Evolutionary conservation across 345 rosid genomes (phyloP), one percentile per base, ranked within the genome.

Genomic region (Populus simonii): DNA sequence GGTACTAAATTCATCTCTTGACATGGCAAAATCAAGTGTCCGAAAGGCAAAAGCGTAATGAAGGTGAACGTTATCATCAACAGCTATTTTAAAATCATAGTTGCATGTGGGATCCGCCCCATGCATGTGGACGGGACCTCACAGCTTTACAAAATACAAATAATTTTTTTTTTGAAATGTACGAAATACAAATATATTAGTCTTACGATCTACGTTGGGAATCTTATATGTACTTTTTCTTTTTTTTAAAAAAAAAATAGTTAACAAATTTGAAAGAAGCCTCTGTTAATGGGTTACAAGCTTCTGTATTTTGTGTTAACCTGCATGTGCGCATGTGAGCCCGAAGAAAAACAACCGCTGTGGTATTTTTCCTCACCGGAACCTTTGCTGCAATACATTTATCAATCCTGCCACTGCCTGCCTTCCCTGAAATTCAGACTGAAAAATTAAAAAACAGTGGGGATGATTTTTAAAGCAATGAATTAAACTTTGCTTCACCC

Each of bases 271-370:
- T 69, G 35, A 20, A 7, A n/a, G 20, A 23, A 22, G 72, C 20
- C 31, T 69, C 53, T 69, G 53, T 7, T 20, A 12, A 38, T 69
- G 51, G 20, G 20, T 23, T 69, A 1, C 72, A 20, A 41, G 17
- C 25, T 5, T 68, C 49, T 68, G 53, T 39, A 43, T 27, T 69
- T 22, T 41, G 29, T 69, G 25, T 38, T 9, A 41, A 22, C 41
- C 16, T 57, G 68, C 76, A 35, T 23, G 76, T 38, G 68, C 66
- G 15, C 65, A 72, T 27, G 39, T 53, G 73, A 45, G 31, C 59
- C 27, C 15, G 20, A 6, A 35, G 41, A 35, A 67, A 63, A n/a
- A 59, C 63, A n/a, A 9, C 63, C 13, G 15, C 29, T n/a, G 63
- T 59, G 29, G 6, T n/a, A 59, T 59, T 11, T 3, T 57, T 57